Evolutionary conservation across 108 stramenopile genomes (phyloP), one percentile per base, ranked within the genome.

Genomic region (Fragilaria radians): DNA sequence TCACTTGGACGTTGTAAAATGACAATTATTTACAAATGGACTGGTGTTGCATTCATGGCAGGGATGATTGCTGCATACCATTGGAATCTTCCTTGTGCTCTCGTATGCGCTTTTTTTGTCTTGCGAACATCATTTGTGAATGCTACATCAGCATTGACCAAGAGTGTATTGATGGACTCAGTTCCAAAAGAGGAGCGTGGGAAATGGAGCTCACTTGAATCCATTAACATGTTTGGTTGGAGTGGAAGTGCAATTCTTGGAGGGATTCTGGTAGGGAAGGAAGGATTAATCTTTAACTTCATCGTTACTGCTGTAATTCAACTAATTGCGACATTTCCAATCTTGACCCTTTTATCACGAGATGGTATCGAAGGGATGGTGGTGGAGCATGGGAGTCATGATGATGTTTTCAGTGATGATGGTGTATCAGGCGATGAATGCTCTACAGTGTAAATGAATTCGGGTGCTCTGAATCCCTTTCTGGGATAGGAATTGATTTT

Each of bases 191-290:
- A 74, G 5, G 64, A 81, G 52, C 46, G 78, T 14, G 78, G 52
- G 9, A 73, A 67, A 49, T 82, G 78, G 76, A 77, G 54, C 48
- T 64, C 72, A 32, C 54, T 77, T 1, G 85, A 86, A 57, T 64
- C 56, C 9, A 56, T 86, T 22, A 82, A 76, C 33, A 67, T 80
- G 68, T 65, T 80, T 29, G 48, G 52, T 5, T 80, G 79, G 79
- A 54, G 49, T 18, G 72, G 66, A 0, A 62, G 67, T 22, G 82
- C 78, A 2, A 64, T 59, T 3, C 31, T 74, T 0, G 82, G 78
- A 29, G 82, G 78, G 0, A 33, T 65, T 19, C 22, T 85, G 45
- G 74, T 81, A 21, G 74, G 53, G 3, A 27, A 14, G 0, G 18
- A 63, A 19, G 77, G 79, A 1, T 63, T 80, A 11, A 11, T 70